phyloP scores from a whole-genome alignment of 495 filamentous ascomycete genomes.

The Achaetomiella virescens region DNA sequence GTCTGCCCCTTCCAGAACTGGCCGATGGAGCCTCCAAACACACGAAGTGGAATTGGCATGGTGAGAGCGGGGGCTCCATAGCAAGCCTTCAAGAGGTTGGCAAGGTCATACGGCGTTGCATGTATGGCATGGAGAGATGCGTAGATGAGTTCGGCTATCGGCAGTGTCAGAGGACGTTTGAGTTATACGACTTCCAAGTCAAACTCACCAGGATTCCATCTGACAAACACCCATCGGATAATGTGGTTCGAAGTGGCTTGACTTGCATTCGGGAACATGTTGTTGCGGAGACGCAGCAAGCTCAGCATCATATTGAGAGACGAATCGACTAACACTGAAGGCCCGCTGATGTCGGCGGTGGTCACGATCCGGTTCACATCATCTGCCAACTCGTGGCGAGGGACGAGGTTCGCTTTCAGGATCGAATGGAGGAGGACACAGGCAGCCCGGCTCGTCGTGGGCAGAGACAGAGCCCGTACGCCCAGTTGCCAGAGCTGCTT shows the following conservation, averaged over 20 bases:
- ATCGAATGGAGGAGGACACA: constrained; percentile 68
- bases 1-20: constrained; percentile 29
- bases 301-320: constrained; percentile 67
- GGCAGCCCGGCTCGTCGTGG: constrained; percentile 68
- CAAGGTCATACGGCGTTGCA: constrained; percentile 36
- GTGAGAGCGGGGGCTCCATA: constrained; percentile 29
- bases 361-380: constrained; percentile 62
- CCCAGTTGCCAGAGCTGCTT: constrained; percentile 68
- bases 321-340: constrained; percentile 70
- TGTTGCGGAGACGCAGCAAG: constrained; percentile 51
- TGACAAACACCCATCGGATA: constrained; percentile 70
- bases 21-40: constrained; percentile 35
- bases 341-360: constrained; percentile 73
- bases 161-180: not conserved
- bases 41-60: constrained; percentile 23
- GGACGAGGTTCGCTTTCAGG: constrained; percentile 54
- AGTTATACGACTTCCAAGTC: not conserved
- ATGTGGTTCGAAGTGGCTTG: constrained; percentile 61
- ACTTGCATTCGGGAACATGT: constrained; percentile 58
- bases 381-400: constrained; percentile 56
- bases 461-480: constrained; percentile 61
- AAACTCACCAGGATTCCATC: constrained; percentile 65
- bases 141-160: constrained; percentile 33
- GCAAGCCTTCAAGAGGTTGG: constrained; percentile 42
- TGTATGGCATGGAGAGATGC: constrained; percentile 37